Evolutionary conservation across 345 rosid species (phyloP), one percentile per base, ranked within the genome.

Genomic region (Syzygium oleosum): DNA sequence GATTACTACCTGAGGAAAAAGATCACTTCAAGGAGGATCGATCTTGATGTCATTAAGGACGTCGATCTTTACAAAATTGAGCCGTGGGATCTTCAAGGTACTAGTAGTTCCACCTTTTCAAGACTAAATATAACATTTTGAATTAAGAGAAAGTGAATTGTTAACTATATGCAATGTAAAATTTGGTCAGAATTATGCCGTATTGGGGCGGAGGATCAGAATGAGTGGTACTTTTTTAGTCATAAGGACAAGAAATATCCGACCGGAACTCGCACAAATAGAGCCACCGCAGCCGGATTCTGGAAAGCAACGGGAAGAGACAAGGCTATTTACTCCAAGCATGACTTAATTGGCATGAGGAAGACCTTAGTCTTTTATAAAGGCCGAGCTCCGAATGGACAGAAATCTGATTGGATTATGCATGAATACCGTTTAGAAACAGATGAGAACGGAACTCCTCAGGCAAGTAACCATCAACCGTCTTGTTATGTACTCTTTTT

Each of bases 271-370:
- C 95, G 99, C 29, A 98, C 99, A 59, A 98, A 98, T 87, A 93
- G 99, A 90, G 99, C 99, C 84, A 98, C 99, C 2, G 91, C 93
- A n/a, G 98, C 97, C 4, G 99, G 99, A 12, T 98, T 98, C 87
- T 98, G 99, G 99, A 98, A 98, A 92, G 99, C 99, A 56, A 98
- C 99, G 3, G 99, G 99, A 51, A 94, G 99, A 89, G 99, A 98
- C 93, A 98, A 98, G 92, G 94, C 96, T 59, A 96, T 98, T 73
- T 96, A 96, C 89, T 84, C 94, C 1, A 94, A 95, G 90, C 96
- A 95, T 85, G 93, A 95, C 92, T 91, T 98, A 88, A 93, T 98
- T 63, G 99, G 99, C 79, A 96, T 98, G 99, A 95, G 99, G 86
- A 96, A 98, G 91, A 98, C 99, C 79, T 90, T 98, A 65, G 99